Evolutionary conservation across 768 basidiomycete species (phyloP).

Genomic region (Trametopsis cervina): DNA sequence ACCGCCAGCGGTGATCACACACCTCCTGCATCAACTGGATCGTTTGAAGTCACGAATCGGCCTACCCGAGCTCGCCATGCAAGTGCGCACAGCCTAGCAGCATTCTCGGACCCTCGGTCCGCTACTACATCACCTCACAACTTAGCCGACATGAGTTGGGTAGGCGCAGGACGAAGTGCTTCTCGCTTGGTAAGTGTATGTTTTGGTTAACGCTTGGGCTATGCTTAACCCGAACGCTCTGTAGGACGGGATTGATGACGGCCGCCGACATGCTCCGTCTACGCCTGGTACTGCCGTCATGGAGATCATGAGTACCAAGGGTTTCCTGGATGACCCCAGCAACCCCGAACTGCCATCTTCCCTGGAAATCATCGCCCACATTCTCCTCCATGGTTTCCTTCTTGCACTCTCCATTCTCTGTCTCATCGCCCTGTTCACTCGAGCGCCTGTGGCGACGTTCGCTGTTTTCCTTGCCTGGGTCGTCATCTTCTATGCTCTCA

Average conservation of each 20-base stretch:
- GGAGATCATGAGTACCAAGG: conserved; percentile 38
- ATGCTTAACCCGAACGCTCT: background rate
- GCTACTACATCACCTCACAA: conserved; percentile 39
- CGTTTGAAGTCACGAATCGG: conserved; percentile 46
- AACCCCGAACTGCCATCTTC: conserved; percentile 30
- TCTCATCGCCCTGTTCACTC: conserved; percentile 52
- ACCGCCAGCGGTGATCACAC: conserved; percentile 16
- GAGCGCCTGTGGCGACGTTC: conserved; percentile 49
- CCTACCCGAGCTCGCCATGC: conserved; percentile 47
- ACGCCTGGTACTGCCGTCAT: conserved; percentile 42
- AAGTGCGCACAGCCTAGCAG: conserved; percentile 35
- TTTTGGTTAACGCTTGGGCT: background rate
- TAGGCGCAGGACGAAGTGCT: conserved; percentile 64
- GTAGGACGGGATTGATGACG: conserved; percentile 72
- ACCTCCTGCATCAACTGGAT: conserved; percentile 29
- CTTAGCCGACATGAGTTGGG: conserved; percentile 73
- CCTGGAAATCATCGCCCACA: conserved; percentile 36
- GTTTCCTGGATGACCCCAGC: conserved; percentile 25
- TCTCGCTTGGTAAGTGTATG: conserved; percentile 54
- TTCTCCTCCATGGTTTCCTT: conserved; percentile 50
- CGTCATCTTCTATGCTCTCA: conserved; percentile 45
- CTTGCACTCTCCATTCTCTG: conserved; percentile 52
- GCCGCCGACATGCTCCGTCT: conserved; percentile 32
- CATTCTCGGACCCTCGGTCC: conserved; percentile 34
- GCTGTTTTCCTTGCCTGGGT: conserved; percentile 60